These are phyloP conservation scores for Articulospora tetracladia DNA, from an alignment of 495 filamentous ascomycete species.

Conservation along the genomic window DNA sequence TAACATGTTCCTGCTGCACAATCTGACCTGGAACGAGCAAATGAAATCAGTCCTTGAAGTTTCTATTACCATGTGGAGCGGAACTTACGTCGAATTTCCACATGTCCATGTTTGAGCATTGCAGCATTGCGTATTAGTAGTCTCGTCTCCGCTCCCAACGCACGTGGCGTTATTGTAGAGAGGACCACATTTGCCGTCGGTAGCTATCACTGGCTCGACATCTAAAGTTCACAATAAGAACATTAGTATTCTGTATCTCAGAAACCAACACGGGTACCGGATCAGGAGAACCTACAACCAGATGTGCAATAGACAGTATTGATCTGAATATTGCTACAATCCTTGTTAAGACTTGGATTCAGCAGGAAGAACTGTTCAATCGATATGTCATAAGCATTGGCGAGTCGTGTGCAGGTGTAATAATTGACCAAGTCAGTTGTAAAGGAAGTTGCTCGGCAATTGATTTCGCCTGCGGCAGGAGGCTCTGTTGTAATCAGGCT, in stretches of 20 bases:
- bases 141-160: slow-evolving; percentile 24
- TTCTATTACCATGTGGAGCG: too few relatives aligned
- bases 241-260: neutral
- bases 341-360: slow-evolving; percentile 19
- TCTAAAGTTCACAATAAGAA: neutral
- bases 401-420: slow-evolving; percentile 20
- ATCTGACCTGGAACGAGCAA: slow-evolving; percentile 18
- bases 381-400: slow-evolving; percentile 11
- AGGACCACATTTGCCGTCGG: slow-evolving; percentile 26
- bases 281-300: slow-evolving; percentile 24
- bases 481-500: too few relatives aligned
- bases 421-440: slow-evolving; percentile 22
- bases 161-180: slow-evolving; percentile 30
- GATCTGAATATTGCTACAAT: slow-evolving; percentile 25
- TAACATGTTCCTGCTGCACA: slow-evolving; percentile 30
- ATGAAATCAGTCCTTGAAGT: neutral
- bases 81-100: slow-evolving; percentile 22
- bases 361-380: slow-evolving; percentile 22
- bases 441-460: slow-evolving; percentile 13
- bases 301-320: slow-evolving; percentile 25
- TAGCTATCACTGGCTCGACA: slow-evolving; percentile 25
- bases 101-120: slow-evolving; percentile 26
- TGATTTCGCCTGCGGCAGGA: slow-evolving; percentile 16
- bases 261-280: neutral
- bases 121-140: neutral